A percentile compares a stretch with the other conserved stretches of the same genome.
Conservation (phyloP, 1,284 basidiomycete genomes). For the Termitomyces sp. region DNA sequence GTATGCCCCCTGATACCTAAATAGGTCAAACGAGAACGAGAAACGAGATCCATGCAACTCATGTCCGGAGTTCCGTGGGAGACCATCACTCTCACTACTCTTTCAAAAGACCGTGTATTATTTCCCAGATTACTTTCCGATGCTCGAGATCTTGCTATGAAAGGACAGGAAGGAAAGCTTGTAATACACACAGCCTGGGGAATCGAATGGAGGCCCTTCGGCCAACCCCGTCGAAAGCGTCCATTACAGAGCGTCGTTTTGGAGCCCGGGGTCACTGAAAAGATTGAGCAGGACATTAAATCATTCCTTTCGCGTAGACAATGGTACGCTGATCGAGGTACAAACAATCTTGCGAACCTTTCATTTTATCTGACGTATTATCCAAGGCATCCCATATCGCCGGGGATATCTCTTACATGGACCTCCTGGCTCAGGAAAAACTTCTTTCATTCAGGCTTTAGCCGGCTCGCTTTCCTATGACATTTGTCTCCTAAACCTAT, state of each 20-base stretch:
- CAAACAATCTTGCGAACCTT: not conserved
- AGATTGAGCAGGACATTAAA: constrained; percentile 75
- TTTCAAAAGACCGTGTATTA: constrained; percentile 79
- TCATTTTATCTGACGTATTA: not conserved
- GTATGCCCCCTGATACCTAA: constrained; percentile 1
- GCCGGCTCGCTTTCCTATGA: constrained; percentile 92
- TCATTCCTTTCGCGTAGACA: constrained; percentile 80
- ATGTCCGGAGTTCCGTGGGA: constrained; percentile 96
- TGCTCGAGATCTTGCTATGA: constrained; percentile 84
- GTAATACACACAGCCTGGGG: constrained; percentile 97
- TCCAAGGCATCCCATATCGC: constrained; percentile 90
- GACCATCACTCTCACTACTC: constrained; percentile 90
- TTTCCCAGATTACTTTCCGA: constrained; percentile 84
- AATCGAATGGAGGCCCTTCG: constrained; percentile 94
- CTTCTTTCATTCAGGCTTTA: constrained; percentile 96
- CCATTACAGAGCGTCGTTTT: constrained; percentile 92
- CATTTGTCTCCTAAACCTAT: constrained; percentile 94
- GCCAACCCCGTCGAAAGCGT: constrained; percentile 84
- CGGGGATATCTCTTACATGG: constrained; percentile 94
- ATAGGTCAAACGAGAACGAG: constrained; percentile 91
- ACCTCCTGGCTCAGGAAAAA: constrained; percentile 97
- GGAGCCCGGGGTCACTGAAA: constrained; percentile 73
- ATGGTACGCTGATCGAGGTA: constrained; percentile 97
- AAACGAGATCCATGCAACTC: constrained; percentile 88
- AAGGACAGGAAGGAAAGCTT: constrained; percentile 88